These are phyloP conservation scores for Coniferiporia sulphurascens DNA, from an alignment of 1,284 basidiomycete species.

Conservation along the genomic window DNA sequence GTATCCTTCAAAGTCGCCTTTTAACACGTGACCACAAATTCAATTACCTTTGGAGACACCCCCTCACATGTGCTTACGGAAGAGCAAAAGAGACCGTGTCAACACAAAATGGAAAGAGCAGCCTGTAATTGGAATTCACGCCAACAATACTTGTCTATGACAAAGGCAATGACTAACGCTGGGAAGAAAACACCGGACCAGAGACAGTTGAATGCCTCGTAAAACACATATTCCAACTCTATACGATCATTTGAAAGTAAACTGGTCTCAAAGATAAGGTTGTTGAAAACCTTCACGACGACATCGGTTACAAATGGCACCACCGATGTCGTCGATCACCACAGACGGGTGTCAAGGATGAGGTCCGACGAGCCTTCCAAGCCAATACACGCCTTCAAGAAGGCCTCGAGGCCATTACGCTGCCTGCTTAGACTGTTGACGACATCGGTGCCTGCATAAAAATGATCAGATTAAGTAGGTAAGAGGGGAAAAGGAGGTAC, in stretches of 20 bases:
- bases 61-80: too few relatives aligned
- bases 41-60: too few relatives aligned
- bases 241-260: neutral
- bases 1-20: too few relatives aligned
- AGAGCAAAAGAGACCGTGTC: too few relatives aligned
- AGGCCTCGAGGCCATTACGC: slow-evolving; percentile 89
- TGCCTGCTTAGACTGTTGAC: slow-evolving; percentile 95
- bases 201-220: neutral
- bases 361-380: slow-evolving; percentile 81
- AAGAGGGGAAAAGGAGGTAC: slow-evolving; percentile 21
- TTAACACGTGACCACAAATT: too few relatives aligned
- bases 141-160: too few relatives aligned
- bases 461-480: slow-evolving; percentile 1
- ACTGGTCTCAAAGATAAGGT: neutral
- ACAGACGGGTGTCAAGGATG: slow-evolving; percentile 81
- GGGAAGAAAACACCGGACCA: too few relatives aligned
- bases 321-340: slow-evolving; percentile 44
- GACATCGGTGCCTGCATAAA: slow-evolving; percentile 64
- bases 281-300: slow-evolving; percentile 8
- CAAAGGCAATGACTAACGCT: too few relatives aligned
- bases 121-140: too few relatives aligned
- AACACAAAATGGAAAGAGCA: too few relatives aligned
- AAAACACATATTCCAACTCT: neutral
- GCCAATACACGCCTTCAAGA: slow-evolving; percentile 90
- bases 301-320: neutral